Evolutionary conservation across 495 filamentous ascomycete species (phyloP), one percentile per base, ranked within the genome.

Genomic region (Astrothelium subdiscretum): DNA sequence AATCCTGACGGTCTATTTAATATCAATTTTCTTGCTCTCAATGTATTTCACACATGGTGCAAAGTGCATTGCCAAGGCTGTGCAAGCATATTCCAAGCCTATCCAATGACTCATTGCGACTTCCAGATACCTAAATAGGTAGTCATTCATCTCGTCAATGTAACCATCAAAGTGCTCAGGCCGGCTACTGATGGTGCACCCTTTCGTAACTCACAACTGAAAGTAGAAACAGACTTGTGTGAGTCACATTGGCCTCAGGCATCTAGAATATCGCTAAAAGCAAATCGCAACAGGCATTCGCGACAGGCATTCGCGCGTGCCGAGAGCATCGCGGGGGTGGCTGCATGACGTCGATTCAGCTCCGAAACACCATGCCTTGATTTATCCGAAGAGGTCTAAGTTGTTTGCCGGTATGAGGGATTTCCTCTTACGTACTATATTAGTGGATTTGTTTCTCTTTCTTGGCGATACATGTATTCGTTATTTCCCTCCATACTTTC

Each of bases 321-420:
- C 35, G 35, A 38, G 35, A 15, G 35, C 35, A 8, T 11, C 20
- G 48, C 8, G 12, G 3, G 24, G 15, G 6, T 3, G 4, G 5
- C 22, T 8, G 48, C 48, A 54, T 54, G 48, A 54, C 48, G 48
- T 54, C 48, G 48, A 54, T 54, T 54, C 48, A 54, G 48, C 48
- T 54, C 20, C 48, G 48, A 54, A 54, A 54, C 48, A 54, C 48
- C 22, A 54, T 48, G 43, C 48, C 48, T 29, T 54, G 48, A 54
- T 54, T 29, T 29, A 11, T 29, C 20, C n/a, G 10, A 8, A 5
- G 20, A 29, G 24, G 20, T 6, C 12, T 5, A 5, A 5, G 24
- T 29, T 5, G 29, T 24, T 24, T 8, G n/a, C 48, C 20, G 35
- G 48, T 54, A 0, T 54, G 22, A 15, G 26, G 20, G 5, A 48